These are phyloP conservation scores for Ogataea pilisensis DNA, from an alignment of 805 yeast species.

Conservation along the genomic window DNA sequence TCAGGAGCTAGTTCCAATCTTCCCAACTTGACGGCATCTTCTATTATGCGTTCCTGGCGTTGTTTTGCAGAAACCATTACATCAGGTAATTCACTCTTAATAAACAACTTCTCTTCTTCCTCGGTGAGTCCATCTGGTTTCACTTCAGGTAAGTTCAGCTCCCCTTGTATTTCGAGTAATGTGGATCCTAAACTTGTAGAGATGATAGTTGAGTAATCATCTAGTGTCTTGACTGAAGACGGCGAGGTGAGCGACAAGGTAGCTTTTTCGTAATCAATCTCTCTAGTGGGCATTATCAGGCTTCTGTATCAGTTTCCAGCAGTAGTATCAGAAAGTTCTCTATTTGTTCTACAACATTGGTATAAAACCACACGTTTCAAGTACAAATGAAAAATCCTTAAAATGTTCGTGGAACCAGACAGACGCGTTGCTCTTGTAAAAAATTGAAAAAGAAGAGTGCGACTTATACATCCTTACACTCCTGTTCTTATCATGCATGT, in stretches of 20 bases:
- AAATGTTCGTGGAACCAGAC: no score
- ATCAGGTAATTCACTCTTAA: conserved; percentile 24
- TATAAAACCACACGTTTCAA: no score
- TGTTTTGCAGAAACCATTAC: conserved; percentile 2
- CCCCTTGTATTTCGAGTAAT: conserved; percentile 72
- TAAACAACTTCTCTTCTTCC: conserved; percentile 34
- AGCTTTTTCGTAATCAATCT: conserved; percentile 16
- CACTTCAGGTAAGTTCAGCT: conserved; percentile 45
- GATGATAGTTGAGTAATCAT: conserved; percentile 26
- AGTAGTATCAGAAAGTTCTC: no score
- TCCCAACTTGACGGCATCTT: conserved; percentile 49
- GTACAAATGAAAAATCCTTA: no score
- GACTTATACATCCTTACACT: neutral
- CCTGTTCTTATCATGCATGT: no score
- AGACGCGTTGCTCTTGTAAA: neutral
- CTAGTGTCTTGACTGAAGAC: neutral
- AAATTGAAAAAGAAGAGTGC: neutral
- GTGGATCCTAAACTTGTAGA: conserved; percentile 57
- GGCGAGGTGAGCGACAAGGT: conserved; percentile 6
- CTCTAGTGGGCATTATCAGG: conserved; percentile 24
- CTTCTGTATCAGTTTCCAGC: no score
- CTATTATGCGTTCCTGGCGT: conserved; percentile 2
- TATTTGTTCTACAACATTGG: no score
- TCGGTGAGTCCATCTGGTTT: conserved; percentile 31
- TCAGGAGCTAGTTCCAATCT: conserved; percentile 42